Evolutionary conservation across 208 protist genomes (phyloP), one percentile per base, ranked within the genome.

Genomic region (Crithidia mellificae): DNA sequence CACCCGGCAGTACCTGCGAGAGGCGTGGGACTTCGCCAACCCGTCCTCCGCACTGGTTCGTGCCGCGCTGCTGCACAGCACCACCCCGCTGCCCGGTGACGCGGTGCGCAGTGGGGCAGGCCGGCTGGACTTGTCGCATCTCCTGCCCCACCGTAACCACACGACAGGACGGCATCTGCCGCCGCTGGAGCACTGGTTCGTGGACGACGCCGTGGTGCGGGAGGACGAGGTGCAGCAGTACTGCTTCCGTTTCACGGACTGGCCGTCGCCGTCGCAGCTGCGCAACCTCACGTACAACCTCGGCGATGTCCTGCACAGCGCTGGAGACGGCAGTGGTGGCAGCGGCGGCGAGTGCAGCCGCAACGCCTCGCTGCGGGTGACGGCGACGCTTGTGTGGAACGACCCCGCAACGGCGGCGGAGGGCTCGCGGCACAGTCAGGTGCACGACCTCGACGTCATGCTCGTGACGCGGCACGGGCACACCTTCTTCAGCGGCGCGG

Each of bases 391-490:
- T 12, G 89, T 78, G 5, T 97, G 94, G 92, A 95, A 80, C 17
- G 94, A 97, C 68, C 53, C 70, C 3, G 80, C 76, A 22, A 68
- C 59, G 22, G 78, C 85, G 14, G 54, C 81, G 11, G 83, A 89
- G 62, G 88, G 88, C 47, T 79, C 86, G 4, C 46, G 12, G n/a
- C 63, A 43, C 11, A 84, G 78, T 4, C 73, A 95, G 24, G 78
- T 93, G 6, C 81, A 97, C 72, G 86, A 97, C 68, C 75, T 97
- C 20, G 92, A 97, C 68, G 36, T 97, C 27, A 56, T 87, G 27
- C 61, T 95, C 15, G 80, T 88, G 78, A 92, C 74, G 68, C 73
- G 3, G 50, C 39, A 15, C 32, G 86, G 86, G 11, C 22, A 17
- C n/a, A 51, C 88, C 14, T 82, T 87, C 66, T 89, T 85, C 66